These are phyloP conservation scores for Plasmodium gaboni DNA, from an alignment of 169 alveolate genomes.

Conservation along the genomic window DNA sequence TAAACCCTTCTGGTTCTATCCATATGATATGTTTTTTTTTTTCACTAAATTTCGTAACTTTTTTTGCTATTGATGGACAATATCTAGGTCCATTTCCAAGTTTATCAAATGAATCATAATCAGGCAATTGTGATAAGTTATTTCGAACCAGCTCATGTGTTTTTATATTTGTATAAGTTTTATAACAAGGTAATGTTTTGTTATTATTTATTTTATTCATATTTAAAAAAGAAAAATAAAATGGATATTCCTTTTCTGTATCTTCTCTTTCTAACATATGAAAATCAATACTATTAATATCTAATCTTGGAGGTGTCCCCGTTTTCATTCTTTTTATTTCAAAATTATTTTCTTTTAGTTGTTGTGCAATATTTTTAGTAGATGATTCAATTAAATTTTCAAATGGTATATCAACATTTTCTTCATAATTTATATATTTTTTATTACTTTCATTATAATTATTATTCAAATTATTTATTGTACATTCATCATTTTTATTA, in stretches of 20 bases:
- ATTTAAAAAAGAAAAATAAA: slow-evolving; percentile 88
- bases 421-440: no score
- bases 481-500: not conserved
- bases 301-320: slow-evolving; percentile 95
- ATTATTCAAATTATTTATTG: not conserved
- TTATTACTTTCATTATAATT: not conserved
- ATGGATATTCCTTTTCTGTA: slow-evolving; percentile 86
- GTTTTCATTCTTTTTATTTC: slow-evolving; percentile 80
- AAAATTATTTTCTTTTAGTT: slow-evolving; percentile 63
- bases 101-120: slow-evolving; percentile 85
- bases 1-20: slow-evolving; percentile 95
- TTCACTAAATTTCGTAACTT: slow-evolving; percentile 86
- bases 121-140: slow-evolving; percentile 84
- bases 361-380: slow-evolving; percentile 35
- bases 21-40: slow-evolving; percentile 90
- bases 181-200: slow-evolving; percentile 85
- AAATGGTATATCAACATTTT: not conserved
- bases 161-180: slow-evolving; percentile 87
- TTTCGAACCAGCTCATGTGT: slow-evolving; percentile 86
- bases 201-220: slow-evolving; percentile 57
- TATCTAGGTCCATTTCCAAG: slow-evolving; percentile 94
- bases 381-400: slow-evolving; percentile 45
- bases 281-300: slow-evolving; percentile 85
- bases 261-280: slow-evolving; percentile 87
- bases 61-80: slow-evolving; percentile 93